These are phyloP conservation scores for Botrytis byssoidea DNA, from an alignment of 2,329 filamentous ascomycete species.

Conservation along the genomic window DNA sequence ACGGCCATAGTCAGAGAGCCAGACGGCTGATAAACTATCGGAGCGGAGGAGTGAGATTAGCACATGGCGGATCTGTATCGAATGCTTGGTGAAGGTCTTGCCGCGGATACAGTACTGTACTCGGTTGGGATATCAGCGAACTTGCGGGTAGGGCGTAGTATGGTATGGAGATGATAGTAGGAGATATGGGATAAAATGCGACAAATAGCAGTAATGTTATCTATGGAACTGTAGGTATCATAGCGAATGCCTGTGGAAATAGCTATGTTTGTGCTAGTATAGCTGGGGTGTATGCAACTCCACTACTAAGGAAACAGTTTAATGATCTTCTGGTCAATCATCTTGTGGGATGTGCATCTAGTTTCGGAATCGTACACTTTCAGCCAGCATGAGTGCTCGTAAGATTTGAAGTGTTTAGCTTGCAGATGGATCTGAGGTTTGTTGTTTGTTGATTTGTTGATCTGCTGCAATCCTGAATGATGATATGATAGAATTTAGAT, in stretches of 20 bases:
- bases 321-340: neutral
- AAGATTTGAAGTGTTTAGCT: neutral
- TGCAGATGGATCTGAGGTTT: neutral
- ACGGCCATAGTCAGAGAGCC: rapidly evolving
- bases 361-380: neutral
- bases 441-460: neutral
- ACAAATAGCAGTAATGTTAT: neutral
- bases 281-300: neutral
- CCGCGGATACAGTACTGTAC: neutral
- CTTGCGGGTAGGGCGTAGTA: neutral
- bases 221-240: neutral
- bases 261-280: neutral
- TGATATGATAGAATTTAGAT: neutral
- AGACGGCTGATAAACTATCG: neutral
- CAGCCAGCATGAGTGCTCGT: neutral
- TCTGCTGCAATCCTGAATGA: neutral
- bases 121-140: neutral
- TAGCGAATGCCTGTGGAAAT: neutral
- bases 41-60: neutral
- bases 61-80: neutral
- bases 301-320: rapidly evolving
- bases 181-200: neutral
- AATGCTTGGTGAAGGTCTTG: neutral
- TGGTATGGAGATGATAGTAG: neutral
- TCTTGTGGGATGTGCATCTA: neutral